Percentiles rank a stretch among this genome's conserved stretches.
Evolutionary conservation across 2,329 filamentous ascomycete genomes (phyloP).

Genomic region (Fusarium globosum): DNA sequence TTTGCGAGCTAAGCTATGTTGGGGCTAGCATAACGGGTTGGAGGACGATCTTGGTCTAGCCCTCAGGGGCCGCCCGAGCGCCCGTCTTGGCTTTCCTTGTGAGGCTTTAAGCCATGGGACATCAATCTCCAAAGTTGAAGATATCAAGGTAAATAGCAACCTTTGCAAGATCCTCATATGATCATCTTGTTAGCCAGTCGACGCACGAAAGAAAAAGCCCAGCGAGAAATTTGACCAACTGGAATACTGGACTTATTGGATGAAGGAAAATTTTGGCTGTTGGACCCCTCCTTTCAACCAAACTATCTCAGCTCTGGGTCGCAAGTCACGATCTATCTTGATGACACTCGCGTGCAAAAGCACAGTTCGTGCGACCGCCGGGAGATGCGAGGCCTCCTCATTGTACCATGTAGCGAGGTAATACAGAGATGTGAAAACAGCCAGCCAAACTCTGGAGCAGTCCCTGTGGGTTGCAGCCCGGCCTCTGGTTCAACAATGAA

Average conservation of each 20-base stretch:
- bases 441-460: slow-evolving; percentile 23
- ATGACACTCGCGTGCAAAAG: slow-evolving; percentile 23
- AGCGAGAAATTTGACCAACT: not conserved
- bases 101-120: slow-evolving; percentile 10
- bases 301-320: not conserved
- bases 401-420: slow-evolving; percentile 37
- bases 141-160: not conserved
- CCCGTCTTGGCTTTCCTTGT: slow-evolving; percentile 37
- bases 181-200: not conserved
- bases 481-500: slow-evolving; percentile 28
- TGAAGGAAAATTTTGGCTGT: not conserved
- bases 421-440: slow-evolving; percentile 17
- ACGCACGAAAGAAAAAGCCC: not conserved
- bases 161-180: not conserved
- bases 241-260: not conserved
- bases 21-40: slow-evolving; percentile 24
- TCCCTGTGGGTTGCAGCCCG: slow-evolving; percentile 36
- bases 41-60: slow-evolving; percentile 36
- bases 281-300: not conserved
- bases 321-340: slow-evolving; percentile 15
- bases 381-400: slow-evolving; percentile 32
- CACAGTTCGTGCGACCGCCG: slow-evolving; percentile 22
- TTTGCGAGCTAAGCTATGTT: slow-evolving; percentile 19
- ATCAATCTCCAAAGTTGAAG: not conserved
- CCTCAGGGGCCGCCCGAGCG: slow-evolving; percentile 26